These are phyloP conservation scores for Byssothecium circinans DNA, from an alignment of 2,329 filamentous ascomycete genomes.

Conservation along the genomic window DNA sequence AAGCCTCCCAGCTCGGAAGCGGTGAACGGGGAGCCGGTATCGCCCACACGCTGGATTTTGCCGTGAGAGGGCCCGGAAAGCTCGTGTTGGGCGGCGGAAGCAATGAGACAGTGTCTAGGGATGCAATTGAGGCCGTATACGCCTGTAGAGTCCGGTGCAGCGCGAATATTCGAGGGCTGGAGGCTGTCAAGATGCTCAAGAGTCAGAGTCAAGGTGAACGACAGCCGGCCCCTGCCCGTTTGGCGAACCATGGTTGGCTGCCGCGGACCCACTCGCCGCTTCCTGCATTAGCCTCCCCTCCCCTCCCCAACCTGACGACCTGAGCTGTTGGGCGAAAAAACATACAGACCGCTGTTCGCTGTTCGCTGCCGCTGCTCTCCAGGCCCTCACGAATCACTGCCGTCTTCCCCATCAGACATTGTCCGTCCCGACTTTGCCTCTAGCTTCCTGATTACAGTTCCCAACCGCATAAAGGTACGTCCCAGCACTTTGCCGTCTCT, in stretches of 20 bases:
- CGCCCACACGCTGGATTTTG: slow-evolving; percentile 4
- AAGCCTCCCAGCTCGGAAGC: slow-evolving; percentile 26
- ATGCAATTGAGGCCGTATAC: not conserved
- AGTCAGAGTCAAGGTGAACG: no score
- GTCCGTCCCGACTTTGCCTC: slow-evolving; percentile 9
- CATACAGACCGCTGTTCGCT: slow-evolving; percentile 41
- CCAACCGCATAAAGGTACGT: slow-evolving; percentile 42
- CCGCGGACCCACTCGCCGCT: slow-evolving; percentile 5
- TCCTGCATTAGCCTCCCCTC: slow-evolving; percentile 5
- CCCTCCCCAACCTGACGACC: slow-evolving; percentile 22
- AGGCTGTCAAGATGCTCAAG: not conserved
- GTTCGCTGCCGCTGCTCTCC: slow-evolving; percentile 34
- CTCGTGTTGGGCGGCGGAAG: not conserved
- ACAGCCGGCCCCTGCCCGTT: not conserved
- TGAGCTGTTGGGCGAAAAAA: slow-evolving; percentile 40
- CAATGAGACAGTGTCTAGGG: not conserved
- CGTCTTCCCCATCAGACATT: slow-evolving; percentile 22
- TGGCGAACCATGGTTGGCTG: not conserved
- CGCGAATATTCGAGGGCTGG: not conserved
- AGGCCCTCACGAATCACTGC: slow-evolving; percentile 17
- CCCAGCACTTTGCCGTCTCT: slow-evolving; percentile 17
- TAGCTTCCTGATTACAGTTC: slow-evolving; percentile 12
- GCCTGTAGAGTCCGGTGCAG: not conserved
- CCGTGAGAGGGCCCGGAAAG: not conserved
- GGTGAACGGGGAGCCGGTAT: slow-evolving; percentile 38